Base-by-base conservation (phyloP, 1,284 basidiomycete species). In the Malassezia restricta region DNA sequence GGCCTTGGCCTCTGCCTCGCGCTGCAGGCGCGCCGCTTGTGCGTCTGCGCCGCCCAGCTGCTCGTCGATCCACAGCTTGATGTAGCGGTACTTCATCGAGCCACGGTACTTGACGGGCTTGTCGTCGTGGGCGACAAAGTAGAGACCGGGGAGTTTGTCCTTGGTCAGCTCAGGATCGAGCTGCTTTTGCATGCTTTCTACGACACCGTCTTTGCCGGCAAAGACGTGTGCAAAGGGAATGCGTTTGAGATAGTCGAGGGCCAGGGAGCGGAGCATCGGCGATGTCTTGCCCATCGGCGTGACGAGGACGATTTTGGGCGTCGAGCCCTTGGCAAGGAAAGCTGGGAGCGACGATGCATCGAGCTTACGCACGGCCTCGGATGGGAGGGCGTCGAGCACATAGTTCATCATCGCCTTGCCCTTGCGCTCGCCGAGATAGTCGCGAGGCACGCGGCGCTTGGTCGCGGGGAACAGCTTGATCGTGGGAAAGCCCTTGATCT, bases 401-500 rank as follows among this genome's bases (percentile, higher is more conserved):
- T 81, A 91, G 65, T 86, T 82, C 66, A 83, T 83, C 63, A 95
- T 76, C 2, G 81, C 80, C 46, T 78, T 82, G 1, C 83, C 81
- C 32, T 81, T 83, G 45, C 90, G 81, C 58, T 89, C 83, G 31
- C 80, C 79, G 1, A 85, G 79, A 70, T 86, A 94, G 47, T 80
- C 77, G 59, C 84, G 79, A 0, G 86, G 79, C 3, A 81, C 76
- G 1, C 82, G 73, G 54, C 82, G 78, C 57, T 71, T 67, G 27
- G 65, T 61, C 45, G 66, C 52, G 35, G 74, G 57, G 65, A 74
- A 56, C 83, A 78, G 51, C 91, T 82, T 31, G 76, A 95, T 73
- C 3, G 90, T 94, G 1, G 91, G 90, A 79, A 91, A 95, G 2
- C 91, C 90, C 75, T 89, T 79, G 17, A 94, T 80, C n/a, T 82